Evolutionary conservation across 768 basidiomycete species (phyloP), one percentile per base, ranked within the genome.

Genomic region (Pulveroboletus sp.): DNA sequence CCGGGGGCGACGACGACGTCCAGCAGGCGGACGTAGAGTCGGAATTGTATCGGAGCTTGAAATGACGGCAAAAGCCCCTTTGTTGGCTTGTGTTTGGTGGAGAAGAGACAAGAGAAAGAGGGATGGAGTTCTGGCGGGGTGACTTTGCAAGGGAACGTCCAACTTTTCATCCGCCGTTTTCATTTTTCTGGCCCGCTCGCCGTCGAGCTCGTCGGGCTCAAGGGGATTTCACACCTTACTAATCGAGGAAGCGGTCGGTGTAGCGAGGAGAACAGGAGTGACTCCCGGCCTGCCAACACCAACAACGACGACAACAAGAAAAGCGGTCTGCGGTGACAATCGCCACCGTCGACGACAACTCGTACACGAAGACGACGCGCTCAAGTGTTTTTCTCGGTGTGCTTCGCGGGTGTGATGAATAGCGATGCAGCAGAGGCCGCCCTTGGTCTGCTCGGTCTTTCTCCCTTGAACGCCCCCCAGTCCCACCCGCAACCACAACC

Each of bases 381-480:
- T 41, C 51, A 39, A 46, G 18, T 14, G 3, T 50, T 53, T 44
- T 48, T 45, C 35, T 52, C 33, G 49, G 48, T 47, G 43, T 51
- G 44, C 50, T 36, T 40, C 17, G 43, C 31, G 36, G 49, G 53
- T 57, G 59, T 65, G 64, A 76, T 76, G 75, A 71, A 70, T 63
- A 75, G 66, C 69, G 80, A 81, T 77, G 79, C 77, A 58, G 73
- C 74, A 60, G 80, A 81, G 66, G 80, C 79, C 49, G 78, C 77
- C 36, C 76, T 82, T 50, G 80, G 78, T 63, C 70, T 82, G 26
- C 74, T 81, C 52, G 74, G 75, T 60, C 76, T 80, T 43, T 75
- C 72, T 38, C 67, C 70, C 42, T 61, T 65, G 49, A 67, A 67
- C 50, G 60, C 71, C 43, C 63, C 56, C 56, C 63, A 49, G 43